Percentiles rank a stretch among this genome's conserved stretches.
phyloP scores from a whole-genome alignment of 768 basidiomycete genomes.

The Inosperma sp. region DNA sequence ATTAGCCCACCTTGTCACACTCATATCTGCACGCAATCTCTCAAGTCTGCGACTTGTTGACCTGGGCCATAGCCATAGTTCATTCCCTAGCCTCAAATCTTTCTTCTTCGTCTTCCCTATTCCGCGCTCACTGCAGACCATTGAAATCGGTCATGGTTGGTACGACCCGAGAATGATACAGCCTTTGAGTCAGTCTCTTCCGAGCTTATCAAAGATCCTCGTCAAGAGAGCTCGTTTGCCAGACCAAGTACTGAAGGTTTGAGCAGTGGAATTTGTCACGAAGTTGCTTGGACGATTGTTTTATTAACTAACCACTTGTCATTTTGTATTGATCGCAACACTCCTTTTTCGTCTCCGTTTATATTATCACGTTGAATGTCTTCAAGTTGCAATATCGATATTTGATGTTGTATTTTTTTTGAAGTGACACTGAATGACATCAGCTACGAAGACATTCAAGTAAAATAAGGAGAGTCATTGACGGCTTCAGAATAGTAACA shows the following conservation, averaged over 20 bases:
- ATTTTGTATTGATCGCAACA: too few species aligned
- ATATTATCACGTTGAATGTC: too few species aligned
- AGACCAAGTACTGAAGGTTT: slow-evolving; percentile 32
- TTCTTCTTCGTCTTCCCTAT: slow-evolving; percentile 45
- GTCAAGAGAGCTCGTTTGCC: slow-evolving; percentile 31
- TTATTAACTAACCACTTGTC: too few species aligned
- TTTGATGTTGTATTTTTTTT: too few species aligned
- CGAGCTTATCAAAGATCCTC: slow-evolving; percentile 30
- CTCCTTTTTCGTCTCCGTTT: too few species aligned
- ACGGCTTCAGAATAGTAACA: too few species aligned
- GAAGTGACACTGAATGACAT: too few species aligned
- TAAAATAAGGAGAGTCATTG: too few species aligned
- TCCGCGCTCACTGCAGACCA: slow-evolving; percentile 34
- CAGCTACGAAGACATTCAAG: too few species aligned
- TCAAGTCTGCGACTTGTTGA: slow-evolving; percentile 47
- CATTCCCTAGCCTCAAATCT: slow-evolving; percentile 43
- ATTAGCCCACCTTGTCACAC: slow-evolving; percentile 47
- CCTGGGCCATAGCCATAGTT: slow-evolving; percentile 28
- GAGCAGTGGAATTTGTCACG: too few species aligned
- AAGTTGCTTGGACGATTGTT: too few species aligned
- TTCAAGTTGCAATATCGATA: too few species aligned
- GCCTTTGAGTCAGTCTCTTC: slow-evolving; percentile 32
- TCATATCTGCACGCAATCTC: slow-evolving; percentile 46
- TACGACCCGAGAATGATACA: slow-evolving; percentile 39
- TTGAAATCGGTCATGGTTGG: slow-evolving; percentile 46